Evolutionary conservation across 2,329 filamentous ascomycete species (phyloP), one percentile per base, ranked within the genome.

Genomic region (Fusarium stilboides): DNA sequence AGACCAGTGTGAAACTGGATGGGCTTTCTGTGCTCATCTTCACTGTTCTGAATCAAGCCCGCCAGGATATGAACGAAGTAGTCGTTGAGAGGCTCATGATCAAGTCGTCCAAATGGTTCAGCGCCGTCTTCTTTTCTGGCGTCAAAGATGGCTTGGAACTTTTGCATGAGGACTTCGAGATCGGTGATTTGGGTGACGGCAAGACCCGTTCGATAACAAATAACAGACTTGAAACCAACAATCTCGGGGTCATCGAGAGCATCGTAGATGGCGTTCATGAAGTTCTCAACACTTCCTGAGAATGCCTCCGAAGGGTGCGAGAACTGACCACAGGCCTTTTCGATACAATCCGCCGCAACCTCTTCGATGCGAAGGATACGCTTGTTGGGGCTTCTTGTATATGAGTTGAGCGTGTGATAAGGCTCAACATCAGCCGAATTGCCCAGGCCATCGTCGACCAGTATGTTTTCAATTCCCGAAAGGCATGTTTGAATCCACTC

Each of bases 1-100:
- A 96, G 84, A 0, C 93, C 93, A 0, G 92, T 96, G 74, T 97
- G 93, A 68, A 97, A 92, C 74, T 97, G 93, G 14, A 97, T 82
- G 0, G 93, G 92, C 76, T 95, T 96, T 58, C 87, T 87, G 59
- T 78, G 71, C 2, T 79, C 78, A 5, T 76, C 77, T 19, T 76
- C 77, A 33, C 81, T 79, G 37, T 83, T 79, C 10, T 81, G 78
- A 52, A 95, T 85, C 28, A 89, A 77, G 45, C 85, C 82, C 8
- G 93, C 88, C 0, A 89, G 85, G 31, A 85, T 82, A 55, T 91
- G 86, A 3, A 96, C 88, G 5, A 95, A 78, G 62, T 89, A 87
- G 63, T 92, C 88, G 73, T 93, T 94, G 53, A 96, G 80, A 2
- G 85, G 84, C 53, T 87, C 87, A 47, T 89, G 84, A 49, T 92